Conservation (phyloP, 1,284 basidiomycete species). For the Papiliotrema laurentii region DNA sequence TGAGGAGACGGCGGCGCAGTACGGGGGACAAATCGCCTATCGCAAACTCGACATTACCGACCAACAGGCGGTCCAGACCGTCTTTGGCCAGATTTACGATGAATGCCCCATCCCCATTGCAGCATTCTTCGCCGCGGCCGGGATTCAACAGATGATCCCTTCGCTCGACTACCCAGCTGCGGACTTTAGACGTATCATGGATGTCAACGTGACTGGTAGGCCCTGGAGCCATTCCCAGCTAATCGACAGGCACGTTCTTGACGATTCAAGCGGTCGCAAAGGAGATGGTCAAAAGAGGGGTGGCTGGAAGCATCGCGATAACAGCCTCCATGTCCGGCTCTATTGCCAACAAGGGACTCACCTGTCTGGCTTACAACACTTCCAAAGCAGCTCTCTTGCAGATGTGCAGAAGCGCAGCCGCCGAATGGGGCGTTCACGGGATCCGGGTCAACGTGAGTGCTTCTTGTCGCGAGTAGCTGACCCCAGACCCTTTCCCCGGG, state of each 20-base stretch:
- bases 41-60: constrained; percentile 60
- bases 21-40: constrained; percentile 60
- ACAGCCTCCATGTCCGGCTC: constrained; percentile 84
- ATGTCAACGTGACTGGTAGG: constrained; percentile 57
- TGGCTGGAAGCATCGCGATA: constrained; percentile 68
- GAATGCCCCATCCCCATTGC: constrained; percentile 50
- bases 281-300: constrained; percentile 67
- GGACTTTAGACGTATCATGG: constrained; percentile 66
- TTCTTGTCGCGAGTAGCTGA: neutral
- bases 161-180: constrained; percentile 66
- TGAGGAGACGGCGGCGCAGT: constrained; percentile 53
- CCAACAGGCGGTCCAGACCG: constrained; percentile 55
- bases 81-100: constrained; percentile 59
- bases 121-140: constrained; percentile 64
- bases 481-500: constrained; percentile 17
- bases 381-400: constrained; percentile 14
- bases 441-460: constrained; percentile 57
- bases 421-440: constrained; percentile 64
- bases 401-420: constrained; percentile 63
- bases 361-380: constrained; percentile 39
- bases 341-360: constrained; percentile 64
- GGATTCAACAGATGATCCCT: constrained; percentile 60
- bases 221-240: neutral
- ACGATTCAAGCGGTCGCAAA: constrained; percentile 74
- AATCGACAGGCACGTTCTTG: constrained; percentile 62